These are phyloP conservation scores for Stereum hirsutum DNA, from an alignment of 1,284 basidiomycete species.

Conservation along the genomic window DNA sequence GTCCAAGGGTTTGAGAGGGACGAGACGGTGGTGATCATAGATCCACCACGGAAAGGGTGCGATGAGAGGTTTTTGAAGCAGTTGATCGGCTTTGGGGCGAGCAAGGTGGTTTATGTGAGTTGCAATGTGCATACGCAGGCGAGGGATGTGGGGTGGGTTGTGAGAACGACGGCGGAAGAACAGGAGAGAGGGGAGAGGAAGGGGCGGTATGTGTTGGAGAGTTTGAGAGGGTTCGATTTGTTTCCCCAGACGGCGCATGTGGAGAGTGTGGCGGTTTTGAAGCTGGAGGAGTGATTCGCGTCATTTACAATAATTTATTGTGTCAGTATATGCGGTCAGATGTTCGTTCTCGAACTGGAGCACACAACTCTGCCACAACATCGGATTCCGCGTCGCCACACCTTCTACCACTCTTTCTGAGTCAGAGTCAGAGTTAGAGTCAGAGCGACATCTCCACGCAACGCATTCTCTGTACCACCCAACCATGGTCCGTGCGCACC, in stretches of 20 bases:
- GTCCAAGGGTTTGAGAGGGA: slow-evolving; percentile 61
- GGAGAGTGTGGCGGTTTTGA: slow-evolving; percentile 67
- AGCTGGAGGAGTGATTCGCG: slow-evolving; percentile 12
- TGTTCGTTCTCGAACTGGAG: no score
- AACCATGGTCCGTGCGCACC: no score
- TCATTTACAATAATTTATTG: no score
- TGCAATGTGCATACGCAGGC: slow-evolving; percentile 93
- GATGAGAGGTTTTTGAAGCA: slow-evolving; percentile 79
- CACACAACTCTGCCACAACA: no score
- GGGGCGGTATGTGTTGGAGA: slow-evolving; percentile 64
- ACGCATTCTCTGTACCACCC: no score
- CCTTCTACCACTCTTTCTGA: no score
- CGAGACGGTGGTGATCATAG: slow-evolving; percentile 69
- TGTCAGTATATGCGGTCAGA: no score
- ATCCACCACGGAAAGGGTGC: slow-evolving; percentile 89
- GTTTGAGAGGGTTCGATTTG: slow-evolving; percentile 80
- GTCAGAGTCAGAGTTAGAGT: no score
- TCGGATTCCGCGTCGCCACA: no score
- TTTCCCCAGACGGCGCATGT: slow-evolving; percentile 92
- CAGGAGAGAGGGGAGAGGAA: slow-evolving; percentile 28
- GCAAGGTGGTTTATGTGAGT: slow-evolving; percentile 81
- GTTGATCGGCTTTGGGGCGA: slow-evolving; percentile 61
- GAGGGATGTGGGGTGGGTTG: slow-evolving; percentile 69
- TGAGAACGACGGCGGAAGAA: slow-evolving; percentile 34
- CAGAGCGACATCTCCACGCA: no score